phyloP scores from a whole-genome alignment of 164 flowering plant species.

The Magnolia officinalis region DNA sequence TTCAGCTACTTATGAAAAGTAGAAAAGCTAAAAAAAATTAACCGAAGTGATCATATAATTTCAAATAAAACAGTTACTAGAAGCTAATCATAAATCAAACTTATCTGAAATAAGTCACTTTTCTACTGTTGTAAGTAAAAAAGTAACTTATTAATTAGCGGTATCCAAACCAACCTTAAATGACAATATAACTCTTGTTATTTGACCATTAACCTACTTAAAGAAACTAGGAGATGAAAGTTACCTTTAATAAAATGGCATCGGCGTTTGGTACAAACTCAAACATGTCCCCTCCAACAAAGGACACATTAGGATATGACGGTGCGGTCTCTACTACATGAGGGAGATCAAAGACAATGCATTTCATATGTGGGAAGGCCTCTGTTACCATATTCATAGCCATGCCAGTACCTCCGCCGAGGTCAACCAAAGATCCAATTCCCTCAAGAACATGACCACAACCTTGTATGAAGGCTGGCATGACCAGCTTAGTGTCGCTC shows the following conservation, averaged over 20 bases:
- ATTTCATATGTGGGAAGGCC: slow-evolving; percentile 4
- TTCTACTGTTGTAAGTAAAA: too few species aligned
- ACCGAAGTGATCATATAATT: too few species aligned
- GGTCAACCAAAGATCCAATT: slow-evolving; percentile 5
- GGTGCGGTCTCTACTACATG: slow-evolving; percentile 3
- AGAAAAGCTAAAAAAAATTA: too few species aligned
- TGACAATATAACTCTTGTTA: too few species aligned
- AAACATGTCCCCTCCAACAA: slow-evolving; percentile 7
- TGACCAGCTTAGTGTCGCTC: background rate
- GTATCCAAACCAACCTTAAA: too few species aligned
- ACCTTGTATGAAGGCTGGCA: background rate
- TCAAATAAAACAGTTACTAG: too few species aligned
- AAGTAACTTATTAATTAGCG: too few species aligned
- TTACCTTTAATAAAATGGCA: slow-evolving; percentile 1
- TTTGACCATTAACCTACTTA: too few species aligned
- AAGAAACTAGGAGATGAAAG: too few species aligned
- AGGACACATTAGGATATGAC: background rate
- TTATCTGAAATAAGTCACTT: too few species aligned
- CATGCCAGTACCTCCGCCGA: slow-evolving; percentile 6
- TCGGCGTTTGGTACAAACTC: background rate
- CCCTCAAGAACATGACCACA: slow-evolving; percentile 1
- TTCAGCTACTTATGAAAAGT: too few species aligned
- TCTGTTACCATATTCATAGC: background rate
- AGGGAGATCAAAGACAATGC: slow-evolving; percentile 2
- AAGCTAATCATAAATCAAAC: too few species aligned